Evolutionary conservation across 768 basidiomycete genomes (phyloP).

Genomic region (Imleria badia): DNA sequence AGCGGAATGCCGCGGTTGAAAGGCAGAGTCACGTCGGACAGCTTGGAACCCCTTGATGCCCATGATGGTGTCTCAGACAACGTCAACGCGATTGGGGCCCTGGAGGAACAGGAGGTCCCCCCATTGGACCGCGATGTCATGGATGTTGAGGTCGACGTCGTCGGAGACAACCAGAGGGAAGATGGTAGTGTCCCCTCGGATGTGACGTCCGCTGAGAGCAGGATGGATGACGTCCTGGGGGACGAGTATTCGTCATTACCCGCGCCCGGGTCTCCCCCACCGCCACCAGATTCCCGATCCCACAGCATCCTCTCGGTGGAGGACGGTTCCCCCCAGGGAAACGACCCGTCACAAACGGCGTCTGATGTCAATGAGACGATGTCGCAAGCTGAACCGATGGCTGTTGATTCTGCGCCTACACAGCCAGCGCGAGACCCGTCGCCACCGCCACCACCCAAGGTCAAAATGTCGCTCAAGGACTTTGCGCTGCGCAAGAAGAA

Average conservation of each 20-base stretch:
- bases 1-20: conserved; percentile 12
- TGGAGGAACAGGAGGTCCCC: background rate
- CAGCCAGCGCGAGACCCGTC: conserved; percentile 21
- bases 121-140: conserved; percentile 16
- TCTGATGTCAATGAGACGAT: conserved; percentile 1
- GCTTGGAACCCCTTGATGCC: background rate
- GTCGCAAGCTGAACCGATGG: conserved; percentile 10
- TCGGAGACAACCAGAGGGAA: conserved; percentile 1
- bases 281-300: background rate
- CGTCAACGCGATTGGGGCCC: background rate
- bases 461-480: conserved; percentile 56
- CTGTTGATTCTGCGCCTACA: conserved; percentile 4
- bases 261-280: background rate
- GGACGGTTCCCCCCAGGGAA: background rate
- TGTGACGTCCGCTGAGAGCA: background rate
- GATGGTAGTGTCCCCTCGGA: background rate
- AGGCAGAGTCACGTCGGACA: background rate
- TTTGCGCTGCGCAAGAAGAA: conserved; percentile 57
- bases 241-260: background rate
- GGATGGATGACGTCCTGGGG: background rate
- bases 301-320: background rate
- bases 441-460: conserved; percentile 45
- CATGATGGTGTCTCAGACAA: background rate
- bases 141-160: conserved; percentile 19
- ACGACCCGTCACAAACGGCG: background rate